Evolutionary conservation across 2,329 filamentous ascomycete genomes (phyloP), one percentile per base, ranked within the genome.

Genomic region (Metarhizium guizhouense): DNA sequence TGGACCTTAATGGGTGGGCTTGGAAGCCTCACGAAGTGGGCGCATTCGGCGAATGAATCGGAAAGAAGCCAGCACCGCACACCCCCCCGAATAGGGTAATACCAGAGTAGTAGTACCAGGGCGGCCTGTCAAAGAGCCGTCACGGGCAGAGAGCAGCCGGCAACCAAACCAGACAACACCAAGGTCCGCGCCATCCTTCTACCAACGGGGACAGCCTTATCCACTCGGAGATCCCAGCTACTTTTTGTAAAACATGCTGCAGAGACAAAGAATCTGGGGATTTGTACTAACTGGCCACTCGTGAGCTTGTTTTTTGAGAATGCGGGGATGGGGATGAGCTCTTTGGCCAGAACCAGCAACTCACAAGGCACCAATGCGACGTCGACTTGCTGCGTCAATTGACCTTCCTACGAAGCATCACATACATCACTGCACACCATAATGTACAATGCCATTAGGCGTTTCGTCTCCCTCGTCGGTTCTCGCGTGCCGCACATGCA

Each of bases 1-100:
- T 53, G 14, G 51, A 53, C 51, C 42, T 53, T 47, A 34, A 30
- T 13, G 20, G 29, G 32, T 40, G 42, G 54, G 48, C 30, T 55
- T 29, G 47, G 25, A 55, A 38, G 40, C 30, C 54, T 50, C 49
- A 48, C 14, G 40, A 40, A 45, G 30, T 42, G 49, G 42, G 54
- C 32, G 42, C 32, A 40, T 42, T 52, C 42, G 47, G 48, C 30
- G 52, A 54, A 52, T 53, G 55, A 54, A 56, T 54, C 55, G 55
- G 55, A 54, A 52, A 30, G 38, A 51, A n/a, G 52, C 55, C 55
- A 53, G 47, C 40, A 47, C n/a, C 43, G 20, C 42, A 52, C 45
- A 32, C 52, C 48, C 55, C 47, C 45, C 50, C 45, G 51, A 50
- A 52, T 47, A 42, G 48, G 48, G 47, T 38, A 51, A 48, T 43